Conservation (phyloP, 257 asterid species). For the Capsicum baccatum region DNA sequence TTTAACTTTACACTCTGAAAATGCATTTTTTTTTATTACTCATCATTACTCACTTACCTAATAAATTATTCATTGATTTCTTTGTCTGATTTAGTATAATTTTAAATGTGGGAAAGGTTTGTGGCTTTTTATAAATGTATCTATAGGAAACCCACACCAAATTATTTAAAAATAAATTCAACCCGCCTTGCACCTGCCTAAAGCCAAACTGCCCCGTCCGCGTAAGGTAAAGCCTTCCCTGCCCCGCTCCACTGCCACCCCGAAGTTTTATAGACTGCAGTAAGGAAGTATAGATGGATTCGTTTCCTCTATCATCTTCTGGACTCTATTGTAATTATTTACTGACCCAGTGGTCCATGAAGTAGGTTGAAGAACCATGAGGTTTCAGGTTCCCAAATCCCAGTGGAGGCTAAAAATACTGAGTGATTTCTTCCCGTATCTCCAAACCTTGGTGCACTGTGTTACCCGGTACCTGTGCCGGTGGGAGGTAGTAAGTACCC, state of each 20-base stretch:
- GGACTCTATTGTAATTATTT: background rate
- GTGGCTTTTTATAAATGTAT: background rate
- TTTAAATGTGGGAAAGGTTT: background rate
- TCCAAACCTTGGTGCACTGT: background rate
- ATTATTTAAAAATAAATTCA: background rate
- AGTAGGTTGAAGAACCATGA: background rate
- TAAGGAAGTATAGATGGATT: background rate
- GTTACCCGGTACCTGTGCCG: background rate
- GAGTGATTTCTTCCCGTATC: background rate
- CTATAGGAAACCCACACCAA: background rate
- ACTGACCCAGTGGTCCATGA: background rate
- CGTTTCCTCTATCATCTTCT: background rate
- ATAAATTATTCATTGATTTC: background rate
- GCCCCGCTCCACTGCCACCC: background rate
- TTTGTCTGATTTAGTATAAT: background rate
- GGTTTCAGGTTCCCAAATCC: background rate
- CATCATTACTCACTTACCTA: background rate
- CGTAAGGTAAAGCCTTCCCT: background rate
- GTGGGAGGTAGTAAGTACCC: background rate
- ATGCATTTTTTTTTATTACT: background rate
- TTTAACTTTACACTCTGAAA: too few relatives aligned
- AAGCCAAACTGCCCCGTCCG: background rate
- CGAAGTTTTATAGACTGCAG: background rate
- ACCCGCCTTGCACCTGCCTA: too few relatives aligned
- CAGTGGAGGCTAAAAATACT: background rate